A percentile compares a stretch with the other conserved stretches of the same genome.
phyloP scores from a whole-genome alignment of 2,329 filamentous ascomycete species.

The Fusarium beomiforme region DNA sequence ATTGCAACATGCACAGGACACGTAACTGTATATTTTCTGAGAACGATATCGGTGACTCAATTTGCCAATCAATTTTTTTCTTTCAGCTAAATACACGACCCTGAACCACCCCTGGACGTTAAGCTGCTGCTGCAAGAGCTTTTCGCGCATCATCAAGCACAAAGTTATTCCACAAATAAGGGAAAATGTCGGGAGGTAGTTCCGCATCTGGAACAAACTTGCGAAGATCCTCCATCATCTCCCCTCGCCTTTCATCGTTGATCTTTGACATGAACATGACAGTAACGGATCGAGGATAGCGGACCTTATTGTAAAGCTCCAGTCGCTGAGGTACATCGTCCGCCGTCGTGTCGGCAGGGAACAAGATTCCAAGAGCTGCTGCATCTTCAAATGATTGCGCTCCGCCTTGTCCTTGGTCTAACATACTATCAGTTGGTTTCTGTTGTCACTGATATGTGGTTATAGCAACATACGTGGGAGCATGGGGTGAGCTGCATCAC shows the following conservation, averaged over 20 bases:
- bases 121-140: background rate
- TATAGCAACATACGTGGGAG: slow-evolving; percentile 3
- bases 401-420: slow-evolving; percentile 22
- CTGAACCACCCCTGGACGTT: background rate
- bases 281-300: background rate
- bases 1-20: too few species aligned
- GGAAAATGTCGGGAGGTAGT: background rate
- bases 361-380: slow-evolving; percentile 5
- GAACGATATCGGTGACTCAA: accelerated
- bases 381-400: slow-evolving; percentile 19
- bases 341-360: background rate
- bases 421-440: background rate
- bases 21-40: accelerated
- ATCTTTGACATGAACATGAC: slow-evolving; percentile 10
- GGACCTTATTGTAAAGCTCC: slow-evolving; percentile 6
- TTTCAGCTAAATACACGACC: background rate
- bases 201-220: slow-evolving; percentile 2
- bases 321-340: background rate
- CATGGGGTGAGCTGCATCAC: slow-evolving; percentile 24
- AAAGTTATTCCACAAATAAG: background rate
- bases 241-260: background rate
- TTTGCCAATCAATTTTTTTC: accelerated
- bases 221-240: slow-evolving; percentile 9
- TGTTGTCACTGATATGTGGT: background rate
- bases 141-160: background rate